Conservation (phyloP, 75 land plant species). For the Pinus albicaulis region DNA sequence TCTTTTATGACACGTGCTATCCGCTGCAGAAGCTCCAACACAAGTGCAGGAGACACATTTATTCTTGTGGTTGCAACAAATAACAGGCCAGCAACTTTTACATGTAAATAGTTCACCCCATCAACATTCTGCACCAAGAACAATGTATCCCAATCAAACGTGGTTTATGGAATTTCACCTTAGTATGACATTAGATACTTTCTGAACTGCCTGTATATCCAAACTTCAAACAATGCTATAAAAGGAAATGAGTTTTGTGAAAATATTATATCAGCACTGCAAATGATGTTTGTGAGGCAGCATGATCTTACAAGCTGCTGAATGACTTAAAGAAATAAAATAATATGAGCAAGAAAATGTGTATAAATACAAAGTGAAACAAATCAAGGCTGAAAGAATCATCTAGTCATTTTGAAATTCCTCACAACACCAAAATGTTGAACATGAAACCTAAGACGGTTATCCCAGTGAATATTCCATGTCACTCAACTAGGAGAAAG, state of each 20-base stretch:
- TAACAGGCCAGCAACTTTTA: slow-evolving; percentile 89
- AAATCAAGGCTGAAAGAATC: not conserved
- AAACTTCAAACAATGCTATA: not conserved
- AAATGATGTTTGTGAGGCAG: not conserved
- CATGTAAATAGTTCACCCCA: slow-evolving; percentile 95
- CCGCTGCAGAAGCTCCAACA: slow-evolving; percentile 91
- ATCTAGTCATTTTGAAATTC: not conserved
- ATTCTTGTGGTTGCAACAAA: slow-evolving; percentile 96
- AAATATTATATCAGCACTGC: not conserved
- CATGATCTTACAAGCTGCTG: not conserved
- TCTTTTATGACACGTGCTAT: slow-evolving; percentile 96
- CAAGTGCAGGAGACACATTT: slow-evolving; percentile 87
- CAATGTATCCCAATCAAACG: not conserved
- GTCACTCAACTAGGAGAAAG: not conserved
- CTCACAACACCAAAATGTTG: no score
- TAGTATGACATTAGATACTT: not conserved
- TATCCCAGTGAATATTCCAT: not conserved
- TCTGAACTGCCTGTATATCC: not conserved
- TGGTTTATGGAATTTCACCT: not conserved
- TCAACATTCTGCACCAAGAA: slow-evolving; percentile 72
- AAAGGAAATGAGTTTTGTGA: not conserved
- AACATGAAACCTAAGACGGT: not conserved
- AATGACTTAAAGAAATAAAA: not conserved
- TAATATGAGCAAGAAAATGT: not conserved
- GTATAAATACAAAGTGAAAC: not conserved